Conservation (phyloP, 2,329 filamentous ascomycete genomes). For the Exophiala oligosperma region DNA sequence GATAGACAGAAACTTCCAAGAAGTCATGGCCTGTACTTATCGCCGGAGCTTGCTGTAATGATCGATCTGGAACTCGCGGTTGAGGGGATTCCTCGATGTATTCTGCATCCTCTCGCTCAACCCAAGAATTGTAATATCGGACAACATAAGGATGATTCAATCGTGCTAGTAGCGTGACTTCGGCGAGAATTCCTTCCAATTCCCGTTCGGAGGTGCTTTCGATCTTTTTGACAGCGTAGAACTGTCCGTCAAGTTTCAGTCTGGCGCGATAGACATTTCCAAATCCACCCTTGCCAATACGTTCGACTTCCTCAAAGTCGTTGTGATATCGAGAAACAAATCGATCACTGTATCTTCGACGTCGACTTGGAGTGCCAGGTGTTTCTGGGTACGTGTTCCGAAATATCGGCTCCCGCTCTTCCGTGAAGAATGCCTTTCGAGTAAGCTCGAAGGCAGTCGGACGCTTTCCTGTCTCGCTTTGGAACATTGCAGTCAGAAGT, state of each 20-base stretch:
- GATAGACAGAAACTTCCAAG: slow-evolving; percentile 80
- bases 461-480: slow-evolving; percentile 77
- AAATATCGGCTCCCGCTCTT: slow-evolving; percentile 23
- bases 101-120: slow-evolving; percentile 54
- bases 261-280: slow-evolving; percentile 94
- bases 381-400: slow-evolving; percentile 11
- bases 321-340: slow-evolving; percentile 72
- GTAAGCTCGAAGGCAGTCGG: slow-evolving; percentile 74
- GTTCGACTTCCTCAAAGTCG: slow-evolving; percentile 87
- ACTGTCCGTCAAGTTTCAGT: slow-evolving; percentile 88
- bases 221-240: slow-evolving; percentile 97
- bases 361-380: slow-evolving; percentile 13
- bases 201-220: slow-evolving; percentile 73
- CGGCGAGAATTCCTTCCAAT: slow-evolving; percentile 66
- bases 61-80: slow-evolving; percentile 5
- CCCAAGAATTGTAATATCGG: slow-evolving; percentile 93
- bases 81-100: slow-evolving; percentile 8
- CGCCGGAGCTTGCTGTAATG: slow-evolving; percentile 11
- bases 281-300: slow-evolving; percentile 89
- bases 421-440: slow-evolving; percentile 30
- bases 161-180: slow-evolving; percentile 86
- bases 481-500: slow-evolving; percentile 81
- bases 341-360: slow-evolving; percentile 20
- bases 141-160: slow-evolving; percentile 87
- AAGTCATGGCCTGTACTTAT: slow-evolving; percentile 72